Base-by-base conservation (phyloP, 2,329 filamentous ascomycete genomes). In the Acrodontium crateriforme region DNA sequence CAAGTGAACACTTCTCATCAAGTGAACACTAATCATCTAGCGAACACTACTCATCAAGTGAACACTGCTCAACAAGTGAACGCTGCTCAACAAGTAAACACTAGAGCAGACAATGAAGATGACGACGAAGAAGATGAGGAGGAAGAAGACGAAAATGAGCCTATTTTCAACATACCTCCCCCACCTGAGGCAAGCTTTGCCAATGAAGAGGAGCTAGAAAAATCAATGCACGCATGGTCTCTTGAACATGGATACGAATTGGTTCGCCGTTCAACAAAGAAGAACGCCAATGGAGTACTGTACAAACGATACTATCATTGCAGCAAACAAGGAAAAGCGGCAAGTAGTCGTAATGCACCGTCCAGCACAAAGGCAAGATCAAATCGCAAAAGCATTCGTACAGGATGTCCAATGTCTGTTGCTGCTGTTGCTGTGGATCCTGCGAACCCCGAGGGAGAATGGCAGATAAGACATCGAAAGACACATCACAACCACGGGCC, bases 291-390 rank as follows among this genome's bases (percentile, higher is more conserved):
- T n/a, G 46, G 47, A 11, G 31, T 42, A 18, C 37, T 49, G 14
- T 51, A 51, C 39, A 51, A 51, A 34, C 45, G 48, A 15, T 51
- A 50, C 36, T 49, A 44, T 27, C 43, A 51, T 26, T 51, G 48
- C 41, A 43, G 40, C 30, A 48, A 46, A 31, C 46, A 50, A 32
- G 48, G 48, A 23, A 47, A 42, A 25, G 36, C 36, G 9, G 37
- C 36, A 25, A 45, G 35, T 13, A 38, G 36, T 7, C 38, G 37
- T 15, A 47, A 43, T 29, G 31, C 42, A 6, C 40, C 37, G 6
- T 35, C 40, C 6, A 37, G 41, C 27, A 42, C 40, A 9, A 38
- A 45, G 14, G 32, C 40, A 7, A 36, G 47, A 8, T 27, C 40
- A 29, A 46, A 44, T 18, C 34, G 46, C 12, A 48, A 47, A 29